These are phyloP conservation scores for Symbiodinium pilosum DNA, from an alignment of 73 alveolate species.

Conservation along the genomic window DNA sequence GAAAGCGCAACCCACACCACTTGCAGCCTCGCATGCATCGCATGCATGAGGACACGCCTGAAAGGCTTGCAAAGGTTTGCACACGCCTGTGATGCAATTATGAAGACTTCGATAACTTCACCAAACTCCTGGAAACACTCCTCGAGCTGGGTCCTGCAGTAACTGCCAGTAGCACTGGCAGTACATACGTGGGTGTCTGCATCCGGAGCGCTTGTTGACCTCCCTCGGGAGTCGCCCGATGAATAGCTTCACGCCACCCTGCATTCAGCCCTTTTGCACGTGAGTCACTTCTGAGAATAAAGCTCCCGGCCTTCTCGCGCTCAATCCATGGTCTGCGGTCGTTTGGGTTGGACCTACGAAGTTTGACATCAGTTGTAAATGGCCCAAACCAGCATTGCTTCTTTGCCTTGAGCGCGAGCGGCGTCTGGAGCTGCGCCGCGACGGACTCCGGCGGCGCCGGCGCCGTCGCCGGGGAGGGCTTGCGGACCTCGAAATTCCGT, in stretches of 20 bases:
- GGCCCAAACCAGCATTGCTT: no score
- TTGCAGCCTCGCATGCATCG: no score
- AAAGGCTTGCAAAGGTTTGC: neutral
- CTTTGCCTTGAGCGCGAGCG: neutral
- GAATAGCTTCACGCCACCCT: slow-evolving; percentile 93
- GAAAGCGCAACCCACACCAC: slow-evolving; percentile 92
- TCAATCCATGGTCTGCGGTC: slow-evolving; percentile 94
- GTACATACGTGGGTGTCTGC: no score
- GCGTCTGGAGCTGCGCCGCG: neutral
- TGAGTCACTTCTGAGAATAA: neutral
- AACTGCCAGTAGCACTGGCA: no score
- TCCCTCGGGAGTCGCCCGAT: slow-evolving; percentile 85
- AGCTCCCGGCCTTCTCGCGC: slow-evolving; percentile 42
- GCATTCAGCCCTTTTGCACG: neutral
- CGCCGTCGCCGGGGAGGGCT: neutral
- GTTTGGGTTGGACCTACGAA: slow-evolving; percentile 6
- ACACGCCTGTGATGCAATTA: slow-evolving; percentile 73
- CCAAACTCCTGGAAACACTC: slow-evolving; percentile 92
- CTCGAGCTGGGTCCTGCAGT: slow-evolving; percentile 72
- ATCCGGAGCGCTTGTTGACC: slow-evolving; percentile 31
- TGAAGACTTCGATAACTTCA: slow-evolving; percentile 90
- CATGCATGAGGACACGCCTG: no score
- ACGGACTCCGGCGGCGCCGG: no score
- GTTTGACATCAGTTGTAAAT: neutral
- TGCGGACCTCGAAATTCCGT: neutral